phyloP scores from a whole-genome alignment of 164 flowering plant species.

The Tetracentron sinense region DNA sequence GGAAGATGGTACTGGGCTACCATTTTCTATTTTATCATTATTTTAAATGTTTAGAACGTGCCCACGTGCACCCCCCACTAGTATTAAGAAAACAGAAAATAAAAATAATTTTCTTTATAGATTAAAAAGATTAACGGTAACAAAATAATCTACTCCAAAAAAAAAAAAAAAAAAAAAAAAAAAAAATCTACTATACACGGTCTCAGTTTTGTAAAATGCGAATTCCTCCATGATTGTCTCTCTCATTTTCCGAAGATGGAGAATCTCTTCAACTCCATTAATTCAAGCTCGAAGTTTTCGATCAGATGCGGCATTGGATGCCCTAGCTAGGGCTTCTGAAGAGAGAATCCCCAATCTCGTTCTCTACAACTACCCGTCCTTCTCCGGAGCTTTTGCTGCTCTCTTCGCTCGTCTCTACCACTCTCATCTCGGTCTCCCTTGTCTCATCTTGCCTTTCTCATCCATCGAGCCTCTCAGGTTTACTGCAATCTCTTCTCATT shows the following conservation, averaged over 20 bases:
- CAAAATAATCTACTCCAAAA: too few species aligned
- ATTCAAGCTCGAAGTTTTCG: conserved; percentile 40
- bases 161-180: too few species aligned
- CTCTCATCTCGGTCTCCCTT: conserved; percentile 51
- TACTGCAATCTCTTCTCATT: neutral
- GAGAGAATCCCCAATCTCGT: conserved; percentile 47
- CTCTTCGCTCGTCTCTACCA: conserved; percentile 84
- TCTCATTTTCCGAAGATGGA: conserved; percentile 5
- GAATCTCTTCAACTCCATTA: neutral
- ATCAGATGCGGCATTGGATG: conserved; percentile 75
- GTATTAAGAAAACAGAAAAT: too few species aligned
- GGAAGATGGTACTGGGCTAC: too few species aligned
- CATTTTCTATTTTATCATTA: too few species aligned
- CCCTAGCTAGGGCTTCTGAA: conserved; percentile 55
- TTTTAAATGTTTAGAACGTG: too few species aligned
- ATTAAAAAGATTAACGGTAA: too few species aligned
- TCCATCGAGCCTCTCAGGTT: conserved; percentile 75
- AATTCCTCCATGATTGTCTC: neutral
- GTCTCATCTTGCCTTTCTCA: conserved; percentile 81
- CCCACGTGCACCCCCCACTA: too few species aligned
- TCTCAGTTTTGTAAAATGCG: too few species aligned
- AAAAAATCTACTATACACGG: too few species aligned
- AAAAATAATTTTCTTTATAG: too few species aligned
- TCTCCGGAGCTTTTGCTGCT: conserved; percentile 79
- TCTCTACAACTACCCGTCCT: conserved; percentile 90